These are phyloP conservation scores for Sicyos baderoa DNA, from an alignment of 306 rosid genomes.

Conservation along the genomic window DNA sequence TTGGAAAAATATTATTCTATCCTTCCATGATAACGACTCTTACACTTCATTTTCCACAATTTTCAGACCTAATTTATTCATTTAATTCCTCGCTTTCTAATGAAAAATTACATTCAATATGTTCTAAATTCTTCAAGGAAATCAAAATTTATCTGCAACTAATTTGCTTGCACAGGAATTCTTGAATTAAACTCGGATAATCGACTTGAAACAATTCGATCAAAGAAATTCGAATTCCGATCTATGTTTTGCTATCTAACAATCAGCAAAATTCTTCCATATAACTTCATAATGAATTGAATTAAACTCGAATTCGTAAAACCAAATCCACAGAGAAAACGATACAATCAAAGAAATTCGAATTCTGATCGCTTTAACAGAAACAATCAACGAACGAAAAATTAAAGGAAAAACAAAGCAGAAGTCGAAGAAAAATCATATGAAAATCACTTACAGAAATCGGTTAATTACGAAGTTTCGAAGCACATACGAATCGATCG, in stretches of 20 bases:
- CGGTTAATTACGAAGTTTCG: not conserved
- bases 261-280: not conserved
- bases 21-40: slow-evolving; percentile 2
- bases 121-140: not conserved
- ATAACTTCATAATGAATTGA: not conserved
- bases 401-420: not conserved
- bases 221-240: no score
- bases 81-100: not conserved
- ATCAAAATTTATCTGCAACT: not conserved
- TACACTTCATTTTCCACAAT: not conserved
- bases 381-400: not conserved
- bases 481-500: not conserved
- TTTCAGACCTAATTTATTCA: slow-evolving; percentile 8
- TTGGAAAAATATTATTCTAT: slow-evolving; percentile 1
- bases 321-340: not conserved
- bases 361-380: not conserved
- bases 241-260: no score
- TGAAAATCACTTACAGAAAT: not conserved
- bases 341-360: not conserved
- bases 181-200: not conserved
- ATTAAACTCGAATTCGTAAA: not conserved
- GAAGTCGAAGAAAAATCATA: not conserved
- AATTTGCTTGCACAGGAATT: not conserved
- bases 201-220: no score
- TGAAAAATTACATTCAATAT: not conserved